Evolutionary conservation across 2,329 filamentous ascomycete species (phyloP).

Genomic region (Monosporascus sp.): DNA sequence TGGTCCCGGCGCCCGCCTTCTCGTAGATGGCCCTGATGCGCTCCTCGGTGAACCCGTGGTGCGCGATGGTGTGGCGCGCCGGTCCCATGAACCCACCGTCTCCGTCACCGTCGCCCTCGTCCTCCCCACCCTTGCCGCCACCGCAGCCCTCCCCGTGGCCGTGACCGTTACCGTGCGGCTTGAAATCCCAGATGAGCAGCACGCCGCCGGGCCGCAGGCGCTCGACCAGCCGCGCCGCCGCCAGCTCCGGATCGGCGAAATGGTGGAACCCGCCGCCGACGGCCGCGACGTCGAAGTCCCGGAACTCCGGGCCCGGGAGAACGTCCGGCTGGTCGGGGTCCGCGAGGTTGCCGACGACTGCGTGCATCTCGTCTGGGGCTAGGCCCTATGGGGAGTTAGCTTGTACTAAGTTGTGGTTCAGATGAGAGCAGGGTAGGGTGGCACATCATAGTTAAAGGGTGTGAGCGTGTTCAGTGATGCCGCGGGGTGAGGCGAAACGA

Average conservation of each 20-base stretch:
- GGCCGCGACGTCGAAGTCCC: constrained; percentile 62
- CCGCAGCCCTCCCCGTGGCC: constrained; percentile 3
- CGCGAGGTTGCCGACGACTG: constrained; percentile 52
- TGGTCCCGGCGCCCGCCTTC: constrained; percentile 51
- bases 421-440: too few relatives aligned
- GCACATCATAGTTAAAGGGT: too few relatives aligned
- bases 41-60: constrained; percentile 60
- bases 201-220: constrained; percentile 62
- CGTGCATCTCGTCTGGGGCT: constrained; percentile 46
- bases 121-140: constrained; percentile 4
- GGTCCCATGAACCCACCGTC: neutral
- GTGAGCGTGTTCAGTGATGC: too few relatives aligned
- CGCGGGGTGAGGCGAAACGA: too few relatives aligned
- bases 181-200: constrained; percentile 63
- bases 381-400: constrained; percentile 36
- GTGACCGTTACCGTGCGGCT: constrained; percentile 42
- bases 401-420: neutral
- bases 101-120: neutral
- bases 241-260: constrained; percentile 58
- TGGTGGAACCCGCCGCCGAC: constrained; percentile 63
- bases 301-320: constrained; percentile 57
- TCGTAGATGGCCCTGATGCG: constrained; percentile 57
- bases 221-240: constrained; percentile 52
- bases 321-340: constrained; percentile 42
- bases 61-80: constrained; percentile 49